Evolutionary conservation across 108 stramenopile species (phyloP).

Genomic region (Conticribra weissflogii): DNA sequence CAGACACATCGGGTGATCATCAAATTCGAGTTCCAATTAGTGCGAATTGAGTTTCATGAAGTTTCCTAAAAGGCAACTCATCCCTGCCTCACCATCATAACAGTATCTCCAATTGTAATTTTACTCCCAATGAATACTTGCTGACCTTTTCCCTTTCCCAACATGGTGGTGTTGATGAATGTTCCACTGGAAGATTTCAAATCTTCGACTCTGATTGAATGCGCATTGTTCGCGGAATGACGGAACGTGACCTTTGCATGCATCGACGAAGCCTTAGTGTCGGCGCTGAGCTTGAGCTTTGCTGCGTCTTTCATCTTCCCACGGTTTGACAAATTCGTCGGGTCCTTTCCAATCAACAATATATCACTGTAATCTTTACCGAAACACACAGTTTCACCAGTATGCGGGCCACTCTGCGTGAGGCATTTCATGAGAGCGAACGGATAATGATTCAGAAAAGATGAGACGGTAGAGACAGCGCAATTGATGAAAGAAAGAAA

Average conservation of each 20-base stretch:
- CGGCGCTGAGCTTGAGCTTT: slow-evolving; percentile 13
- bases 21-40: too few relatives aligned
- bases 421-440: neutral
- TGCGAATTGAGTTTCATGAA: too few relatives aligned
- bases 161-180: slow-evolving; percentile 48
- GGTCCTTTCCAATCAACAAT: slow-evolving; percentile 29
- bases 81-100: slow-evolving; percentile 26
- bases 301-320: slow-evolving; percentile 19
- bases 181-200: slow-evolving; percentile 57
- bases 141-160: slow-evolving; percentile 51
- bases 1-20: too few relatives aligned
- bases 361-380: slow-evolving; percentile 28
- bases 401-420: slow-evolving; percentile 20
- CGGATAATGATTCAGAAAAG: too few relatives aligned
- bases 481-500: neutral
- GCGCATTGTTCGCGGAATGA: slow-evolving; percentile 32
- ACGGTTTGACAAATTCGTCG: slow-evolving; percentile 3
- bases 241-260: slow-evolving; percentile 39
- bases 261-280: slow-evolving; percentile 17
- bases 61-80: too few relatives aligned
- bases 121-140: slow-evolving; percentile 64
- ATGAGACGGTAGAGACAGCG: neutral
- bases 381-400: slow-evolving; percentile 21
- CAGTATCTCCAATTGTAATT: slow-evolving; percentile 58
- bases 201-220: slow-evolving; percentile 54